Conservation (phyloP, 1,139 yeast genomes). For the Pichia sp. region DNA sequence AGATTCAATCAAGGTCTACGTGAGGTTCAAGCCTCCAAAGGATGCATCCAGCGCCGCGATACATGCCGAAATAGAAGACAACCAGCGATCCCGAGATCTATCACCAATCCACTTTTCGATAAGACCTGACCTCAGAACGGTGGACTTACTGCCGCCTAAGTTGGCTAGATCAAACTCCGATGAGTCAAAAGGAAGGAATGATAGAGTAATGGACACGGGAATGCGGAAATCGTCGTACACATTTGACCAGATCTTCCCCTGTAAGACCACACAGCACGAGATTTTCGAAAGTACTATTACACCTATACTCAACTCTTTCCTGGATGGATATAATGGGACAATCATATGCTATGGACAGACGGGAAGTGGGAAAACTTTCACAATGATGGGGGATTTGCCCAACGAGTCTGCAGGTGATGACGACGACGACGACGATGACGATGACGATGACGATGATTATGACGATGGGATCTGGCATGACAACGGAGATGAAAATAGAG, state of each 20-base stretch:
- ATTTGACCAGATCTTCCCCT: constrained; percentile 61
- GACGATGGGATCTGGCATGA: constrained; percentile 32
- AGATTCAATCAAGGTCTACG: constrained; percentile 2
- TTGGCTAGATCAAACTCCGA: constrained; percentile 28
- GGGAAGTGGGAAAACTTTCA: constrained; percentile 80
- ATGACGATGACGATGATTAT: no score
- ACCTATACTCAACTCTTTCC: constrained; percentile 58
- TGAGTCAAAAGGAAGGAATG: background rate
- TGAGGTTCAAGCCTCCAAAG: constrained; percentile 1
- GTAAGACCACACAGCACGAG: constrained; percentile 45
- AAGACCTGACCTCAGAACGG: background rate
- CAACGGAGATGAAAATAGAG: no score
- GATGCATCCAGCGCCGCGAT: no score
- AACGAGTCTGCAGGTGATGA: background rate
- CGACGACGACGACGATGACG: no score
- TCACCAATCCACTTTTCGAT: background rate
- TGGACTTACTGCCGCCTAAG: constrained; percentile 44
- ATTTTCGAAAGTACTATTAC: constrained; percentile 55
- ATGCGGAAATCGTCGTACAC: constrained; percentile 31
- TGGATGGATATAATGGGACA: constrained; percentile 79
- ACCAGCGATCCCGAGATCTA: no score
- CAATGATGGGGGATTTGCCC: constrained; percentile 64
- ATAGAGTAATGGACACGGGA: background rate
- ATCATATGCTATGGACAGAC: constrained; percentile 87
- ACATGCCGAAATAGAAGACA: no score